Evolutionary conservation across 164 flowering plant genomes (phyloP), one percentile per base, ranked within the genome.

Genomic region (Akebia trifoliata): DNA sequence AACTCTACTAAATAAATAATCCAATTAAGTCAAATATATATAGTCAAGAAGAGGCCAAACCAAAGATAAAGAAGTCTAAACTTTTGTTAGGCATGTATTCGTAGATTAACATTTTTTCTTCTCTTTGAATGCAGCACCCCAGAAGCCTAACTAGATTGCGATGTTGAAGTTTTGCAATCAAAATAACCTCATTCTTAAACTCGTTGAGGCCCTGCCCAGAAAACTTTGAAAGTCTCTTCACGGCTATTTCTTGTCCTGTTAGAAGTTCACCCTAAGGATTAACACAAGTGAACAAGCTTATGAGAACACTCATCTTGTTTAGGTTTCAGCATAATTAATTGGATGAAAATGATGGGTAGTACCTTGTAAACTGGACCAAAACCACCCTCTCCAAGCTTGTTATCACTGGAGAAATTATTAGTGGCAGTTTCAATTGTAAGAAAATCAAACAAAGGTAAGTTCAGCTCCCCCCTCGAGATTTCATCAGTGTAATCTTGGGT

Each of bases 301-400:
- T n/a, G 0, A 39, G 17, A 15, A 39, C n/a, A 39, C n/a, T n/a
- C n/a, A n/a, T n/a, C n/a, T n/a, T n/a, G n/a, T n/a, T n/a, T n/a
- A n/a, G n/a, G n/a, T n/a, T n/a, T n/a, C n/a, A n/a, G n/a, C n/a
- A n/a, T n/a, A n/a, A n/a, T n/a, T n/a, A n/a, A n/a, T n/a, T n/a
- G n/a, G n/a, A n/a, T n/a, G n/a, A n/a, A 39, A 4, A 2, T 39
- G 3, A 39, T 39, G 5, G 17, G 20, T 14, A n/a, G n/a, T 34
- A 54, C 57, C 45, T 54, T 54, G 57, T 54, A 54, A 54, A 54
- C 57, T 9, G 44, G 45, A 38, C 57, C 57, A 37, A 54, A 54
- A 12, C 57, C 57, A 11, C 57, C 57, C 45, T 54, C 32, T 1
- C 44, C 57, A 54, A 54, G n/a, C 42, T 22, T 38, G 24, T 54